Evolutionary conservation across 192 early-diverging fungal species (phyloP).

Genomic region (Geosiphon pyriformis): DNA sequence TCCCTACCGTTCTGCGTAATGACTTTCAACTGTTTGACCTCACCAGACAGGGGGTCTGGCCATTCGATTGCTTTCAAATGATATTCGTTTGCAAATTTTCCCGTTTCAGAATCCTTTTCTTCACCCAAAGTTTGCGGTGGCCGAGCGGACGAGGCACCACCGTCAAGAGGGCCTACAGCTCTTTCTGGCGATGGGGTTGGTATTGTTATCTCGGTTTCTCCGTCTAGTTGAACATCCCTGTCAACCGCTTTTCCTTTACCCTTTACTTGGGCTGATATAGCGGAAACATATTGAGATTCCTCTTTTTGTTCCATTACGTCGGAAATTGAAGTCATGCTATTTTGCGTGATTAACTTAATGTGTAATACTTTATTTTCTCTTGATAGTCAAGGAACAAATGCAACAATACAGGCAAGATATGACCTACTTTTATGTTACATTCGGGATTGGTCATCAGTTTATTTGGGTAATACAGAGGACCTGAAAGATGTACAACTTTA

Average conservation of each 20-base stretch:
- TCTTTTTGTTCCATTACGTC: background rate
- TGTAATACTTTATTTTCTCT: too few relatives aligned
- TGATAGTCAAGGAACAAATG: too few relatives aligned
- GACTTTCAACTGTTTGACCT: conserved; percentile 57
- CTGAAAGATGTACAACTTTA: too few relatives aligned
- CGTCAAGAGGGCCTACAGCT: background rate
- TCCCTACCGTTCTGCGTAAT: conserved; percentile 77
- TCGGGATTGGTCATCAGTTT: too few relatives aligned
- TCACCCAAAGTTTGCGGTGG: background rate
- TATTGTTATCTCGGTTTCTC: background rate
- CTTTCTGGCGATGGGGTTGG: background rate
- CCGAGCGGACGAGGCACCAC: background rate
- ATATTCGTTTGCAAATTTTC: conserved; percentile 43
- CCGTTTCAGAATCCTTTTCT: background rate
- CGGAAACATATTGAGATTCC: background rate
- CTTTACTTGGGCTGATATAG: conserved; percentile 2
- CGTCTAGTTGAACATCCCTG: background rate
- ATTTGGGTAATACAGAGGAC: too few relatives aligned
- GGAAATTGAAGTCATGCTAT: too few relatives aligned
- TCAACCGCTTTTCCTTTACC: conserved; percentile 12
- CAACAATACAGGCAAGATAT: too few relatives aligned
- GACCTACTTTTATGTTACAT: too few relatives aligned
- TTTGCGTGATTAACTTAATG: too few relatives aligned
- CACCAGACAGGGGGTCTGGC: conserved; percentile 43
- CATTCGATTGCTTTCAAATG: conserved; percentile 70